phyloP scores from a whole-genome alignment of 2,329 filamentous ascomycete genomes.

The Fusarium sp. region DNA sequence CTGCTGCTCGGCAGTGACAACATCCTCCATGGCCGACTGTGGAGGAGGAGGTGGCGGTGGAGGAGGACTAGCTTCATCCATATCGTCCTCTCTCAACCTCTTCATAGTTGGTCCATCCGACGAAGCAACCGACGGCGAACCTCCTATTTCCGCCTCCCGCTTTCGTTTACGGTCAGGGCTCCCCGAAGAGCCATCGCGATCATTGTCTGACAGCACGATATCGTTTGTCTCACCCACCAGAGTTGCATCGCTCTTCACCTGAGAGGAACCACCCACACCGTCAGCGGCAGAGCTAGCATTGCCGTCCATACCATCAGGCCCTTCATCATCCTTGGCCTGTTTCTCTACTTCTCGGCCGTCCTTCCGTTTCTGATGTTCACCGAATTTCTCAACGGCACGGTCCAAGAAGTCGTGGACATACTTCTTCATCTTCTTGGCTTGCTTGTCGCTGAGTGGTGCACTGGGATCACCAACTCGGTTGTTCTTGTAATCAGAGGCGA shows the following conservation, averaged over 20 bases:
- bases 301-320: constrained; percentile 13
- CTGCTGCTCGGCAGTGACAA: constrained; percentile 56
- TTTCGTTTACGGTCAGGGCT: constrained; percentile 73
- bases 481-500: constrained; percentile 91
- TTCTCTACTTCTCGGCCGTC: constrained; percentile 53
- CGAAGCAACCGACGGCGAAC: constrained; percentile 60
- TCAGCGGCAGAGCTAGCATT: constrained; percentile 21
- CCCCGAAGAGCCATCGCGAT: constrained; percentile 57
- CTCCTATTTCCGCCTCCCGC: constrained; percentile 55
- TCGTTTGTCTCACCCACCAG: constrained; percentile 51
- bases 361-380: constrained; percentile 73
- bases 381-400: constrained; percentile 82
- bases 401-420: constrained; percentile 89
- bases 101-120: constrained; percentile 68
- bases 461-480: constrained; percentile 86
- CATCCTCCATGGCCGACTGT: constrained; percentile 51
- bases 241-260: constrained; percentile 21
- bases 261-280: constrained; percentile 39
- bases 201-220: constrained; percentile 56
- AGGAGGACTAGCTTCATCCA: constrained; percentile 53
- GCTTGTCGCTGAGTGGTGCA: constrained; percentile 74
- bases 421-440: constrained; percentile 83
- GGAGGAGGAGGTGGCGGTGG: constrained; percentile 63
- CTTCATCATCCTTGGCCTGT: constrained; percentile 30
- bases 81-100: constrained; percentile 61